Percentiles rank a stretch among this genome's conserved stretches.
phyloP scores from a whole-genome alignment of 73 alveolate genomes.

The Paraurostyla sp. region DNA sequence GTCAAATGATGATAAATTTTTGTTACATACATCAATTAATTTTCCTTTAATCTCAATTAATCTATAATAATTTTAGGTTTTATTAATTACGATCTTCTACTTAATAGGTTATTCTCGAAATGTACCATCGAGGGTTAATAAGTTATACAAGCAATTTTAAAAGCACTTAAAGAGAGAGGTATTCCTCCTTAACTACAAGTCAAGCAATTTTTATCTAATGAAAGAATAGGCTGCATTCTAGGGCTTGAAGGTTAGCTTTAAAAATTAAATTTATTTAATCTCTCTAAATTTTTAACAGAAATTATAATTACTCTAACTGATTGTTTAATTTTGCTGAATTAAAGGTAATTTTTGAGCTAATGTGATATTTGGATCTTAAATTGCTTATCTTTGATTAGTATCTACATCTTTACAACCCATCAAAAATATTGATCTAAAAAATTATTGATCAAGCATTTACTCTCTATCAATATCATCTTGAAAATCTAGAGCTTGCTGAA shows the following conservation, averaged over 20 bases:
- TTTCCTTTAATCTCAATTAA: constrained; percentile 4
- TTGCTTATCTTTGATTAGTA: background rate
- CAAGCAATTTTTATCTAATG: constrained; percentile 17
- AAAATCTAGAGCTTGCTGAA: background rate
- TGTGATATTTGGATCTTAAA: background rate
- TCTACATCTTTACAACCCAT: constrained; percentile 42
- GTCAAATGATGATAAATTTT: background rate
- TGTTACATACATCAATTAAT: background rate
- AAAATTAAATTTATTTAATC: background rate
- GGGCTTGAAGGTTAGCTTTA: background rate
- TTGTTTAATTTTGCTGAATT: background rate
- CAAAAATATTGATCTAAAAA: constrained; percentile 26
- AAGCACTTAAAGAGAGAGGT: constrained; percentile 43
- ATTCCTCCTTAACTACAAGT: constrained; percentile 52
- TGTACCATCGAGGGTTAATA: constrained; percentile 15
- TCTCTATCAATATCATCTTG: constrained; percentile 21
- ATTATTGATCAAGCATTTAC: background rate
- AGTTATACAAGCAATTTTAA: constrained; percentile 51
- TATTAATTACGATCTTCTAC: background rate
- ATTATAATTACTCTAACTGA: background rate
- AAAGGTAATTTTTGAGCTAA: background rate
- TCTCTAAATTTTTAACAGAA: background rate
- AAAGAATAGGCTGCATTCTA: background rate
- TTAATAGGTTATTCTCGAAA: background rate
- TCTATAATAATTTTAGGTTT: background rate